Conservation (phyloP, 1,139 yeast species). For the Candida sojae region DNA sequence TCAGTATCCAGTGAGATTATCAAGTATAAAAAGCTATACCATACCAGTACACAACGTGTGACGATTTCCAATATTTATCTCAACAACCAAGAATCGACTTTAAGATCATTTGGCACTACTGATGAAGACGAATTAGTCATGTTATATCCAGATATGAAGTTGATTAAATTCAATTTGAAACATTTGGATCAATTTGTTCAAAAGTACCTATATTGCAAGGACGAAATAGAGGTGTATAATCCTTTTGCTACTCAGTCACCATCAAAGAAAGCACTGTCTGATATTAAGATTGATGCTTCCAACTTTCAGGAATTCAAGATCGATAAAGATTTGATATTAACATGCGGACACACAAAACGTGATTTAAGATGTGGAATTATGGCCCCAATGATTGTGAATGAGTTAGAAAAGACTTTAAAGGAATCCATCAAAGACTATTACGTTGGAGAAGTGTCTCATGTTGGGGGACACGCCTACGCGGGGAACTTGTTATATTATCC, state of each 20-base stretch:
- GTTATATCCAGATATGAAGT: constrained; percentile 59
- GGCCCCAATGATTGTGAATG: constrained; percentile 57
- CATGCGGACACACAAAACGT: constrained; percentile 67
- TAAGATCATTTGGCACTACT: constrained; percentile 15
- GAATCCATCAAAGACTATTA: constrained; percentile 29
- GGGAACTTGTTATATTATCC: constrained; percentile 67
- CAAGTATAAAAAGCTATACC: constrained; percentile 23
- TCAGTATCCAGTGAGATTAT: constrained; percentile 20
- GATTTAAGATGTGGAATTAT: constrained; percentile 68
- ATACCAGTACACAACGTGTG: constrained; percentile 5
- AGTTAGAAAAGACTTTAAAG: constrained; percentile 41
- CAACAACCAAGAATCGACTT: constrained; percentile 15
- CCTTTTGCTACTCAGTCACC: constrained; percentile 26
- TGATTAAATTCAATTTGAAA: constrained; percentile 33
- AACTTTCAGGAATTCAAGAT: constrained; percentile 22
- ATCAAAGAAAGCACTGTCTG: neutral
- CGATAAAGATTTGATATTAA: constrained; percentile 37
- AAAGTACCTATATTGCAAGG: constrained; percentile 27
- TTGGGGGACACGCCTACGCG: constrained; percentile 81
- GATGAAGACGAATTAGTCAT: constrained; percentile 28
- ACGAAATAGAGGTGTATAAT: constrained; percentile 24
- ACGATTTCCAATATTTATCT: constrained; percentile 38
- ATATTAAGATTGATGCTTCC: neutral
- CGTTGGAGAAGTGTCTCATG: constrained; percentile 64
- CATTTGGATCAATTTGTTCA: constrained; percentile 43